Evolutionary conservation across 2,329 filamentous ascomycete genomes (phyloP).

Genomic region (Penicillium sp.): DNA sequence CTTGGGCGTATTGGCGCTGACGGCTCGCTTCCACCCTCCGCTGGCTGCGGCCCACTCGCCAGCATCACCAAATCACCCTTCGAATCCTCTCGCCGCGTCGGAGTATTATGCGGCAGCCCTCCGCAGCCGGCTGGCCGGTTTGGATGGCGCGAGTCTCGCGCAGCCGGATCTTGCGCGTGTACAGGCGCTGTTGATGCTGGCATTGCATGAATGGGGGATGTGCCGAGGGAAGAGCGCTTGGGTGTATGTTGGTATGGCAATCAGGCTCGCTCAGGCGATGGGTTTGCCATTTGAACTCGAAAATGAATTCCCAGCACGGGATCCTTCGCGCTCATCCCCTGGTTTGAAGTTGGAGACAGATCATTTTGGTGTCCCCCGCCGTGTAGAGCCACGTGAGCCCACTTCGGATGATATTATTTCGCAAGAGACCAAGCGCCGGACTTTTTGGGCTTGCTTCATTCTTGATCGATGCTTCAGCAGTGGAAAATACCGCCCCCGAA

Average conservation of each 20-base stretch:
- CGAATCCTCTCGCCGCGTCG: constrained; percentile 50
- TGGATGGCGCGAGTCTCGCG: constrained; percentile 42
- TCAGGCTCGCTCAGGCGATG: constrained; percentile 46
- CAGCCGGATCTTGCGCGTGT: constrained; percentile 49
- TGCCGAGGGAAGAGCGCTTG: constrained; percentile 53
- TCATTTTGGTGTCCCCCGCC: constrained; percentile 36
- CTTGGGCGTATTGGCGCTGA: constrained; percentile 54
- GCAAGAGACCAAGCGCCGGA: constrained; percentile 53
- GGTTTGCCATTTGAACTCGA: constrained; percentile 46
- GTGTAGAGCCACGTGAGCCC: constrained; percentile 36
- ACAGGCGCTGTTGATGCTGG: constrained; percentile 55
- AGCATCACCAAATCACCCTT: constrained; percentile 39
- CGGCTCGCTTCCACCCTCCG: constrained; percentile 52
- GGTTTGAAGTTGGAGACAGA: constrained; percentile 38
- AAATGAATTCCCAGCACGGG: constrained; percentile 47
- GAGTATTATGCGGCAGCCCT: constrained; percentile 55
- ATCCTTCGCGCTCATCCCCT: constrained; percentile 39
- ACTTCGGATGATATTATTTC: constrained; percentile 49
- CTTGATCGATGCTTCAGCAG: constrained; percentile 55
- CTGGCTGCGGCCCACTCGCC: constrained; percentile 50
- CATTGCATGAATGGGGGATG: constrained; percentile 57
- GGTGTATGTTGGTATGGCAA: constrained; percentile 48
- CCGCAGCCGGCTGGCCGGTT: constrained; percentile 45
- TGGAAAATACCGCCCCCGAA: constrained; percentile 53
- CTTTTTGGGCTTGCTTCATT: constrained; percentile 58